These are phyloP conservation scores for Rhodofomes roseus DNA, from an alignment of 1,284 basidiomycete species.

Conservation along the genomic window DNA sequence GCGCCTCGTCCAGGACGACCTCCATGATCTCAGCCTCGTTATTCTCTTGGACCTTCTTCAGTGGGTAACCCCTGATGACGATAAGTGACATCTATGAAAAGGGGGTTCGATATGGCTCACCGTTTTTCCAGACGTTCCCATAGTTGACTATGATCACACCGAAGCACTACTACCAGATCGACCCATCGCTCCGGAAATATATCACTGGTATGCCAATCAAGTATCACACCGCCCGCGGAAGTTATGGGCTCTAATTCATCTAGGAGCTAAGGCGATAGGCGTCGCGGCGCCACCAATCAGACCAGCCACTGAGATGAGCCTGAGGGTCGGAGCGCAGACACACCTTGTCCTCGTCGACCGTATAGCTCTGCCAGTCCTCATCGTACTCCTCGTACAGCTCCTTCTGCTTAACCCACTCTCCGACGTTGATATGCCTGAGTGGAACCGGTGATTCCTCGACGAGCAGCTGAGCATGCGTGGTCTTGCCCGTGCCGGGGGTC, in stretches of 20 bases:
- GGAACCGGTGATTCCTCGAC: slow-evolving; percentile 63
- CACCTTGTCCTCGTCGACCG: slow-evolving; percentile 94
- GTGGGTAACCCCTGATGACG: slow-evolving; percentile 68
- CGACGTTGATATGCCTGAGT: slow-evolving; percentile 84
- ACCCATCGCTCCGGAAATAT: slow-evolving; percentile 95
- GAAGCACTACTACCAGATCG: slow-evolving; percentile 93
- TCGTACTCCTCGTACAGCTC: slow-evolving; percentile 84
- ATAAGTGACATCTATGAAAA: neutral
- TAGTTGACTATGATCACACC: slow-evolving; percentile 85
- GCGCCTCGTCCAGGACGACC: slow-evolving; percentile 86
- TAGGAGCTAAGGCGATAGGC: slow-evolving; percentile 52
- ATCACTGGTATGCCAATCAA: slow-evolving; percentile 98
- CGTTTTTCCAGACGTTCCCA: slow-evolving; percentile 94
- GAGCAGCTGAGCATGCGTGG: slow-evolving; percentile 84
- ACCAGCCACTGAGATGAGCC: slow-evolving; percentile 9
- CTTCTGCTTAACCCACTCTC: slow-evolving; percentile 85
- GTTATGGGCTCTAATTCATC: slow-evolving; percentile 83
- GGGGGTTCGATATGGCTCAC: slow-evolving; percentile 41
- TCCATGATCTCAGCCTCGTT: slow-evolving; percentile 99
- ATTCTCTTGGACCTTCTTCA: slow-evolving; percentile 97
- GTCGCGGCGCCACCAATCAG: slow-evolving; percentile 8
- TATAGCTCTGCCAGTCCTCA: slow-evolving; percentile 92
- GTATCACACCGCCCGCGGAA: slow-evolving; percentile 73
- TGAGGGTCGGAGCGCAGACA: slow-evolving; percentile 10
- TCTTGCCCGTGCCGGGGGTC: slow-evolving; percentile 85